Evolutionary conservation across 1,284 basidiomycete genomes (phyloP).

Genomic region (Cryptococcus amylolentus): DNA sequence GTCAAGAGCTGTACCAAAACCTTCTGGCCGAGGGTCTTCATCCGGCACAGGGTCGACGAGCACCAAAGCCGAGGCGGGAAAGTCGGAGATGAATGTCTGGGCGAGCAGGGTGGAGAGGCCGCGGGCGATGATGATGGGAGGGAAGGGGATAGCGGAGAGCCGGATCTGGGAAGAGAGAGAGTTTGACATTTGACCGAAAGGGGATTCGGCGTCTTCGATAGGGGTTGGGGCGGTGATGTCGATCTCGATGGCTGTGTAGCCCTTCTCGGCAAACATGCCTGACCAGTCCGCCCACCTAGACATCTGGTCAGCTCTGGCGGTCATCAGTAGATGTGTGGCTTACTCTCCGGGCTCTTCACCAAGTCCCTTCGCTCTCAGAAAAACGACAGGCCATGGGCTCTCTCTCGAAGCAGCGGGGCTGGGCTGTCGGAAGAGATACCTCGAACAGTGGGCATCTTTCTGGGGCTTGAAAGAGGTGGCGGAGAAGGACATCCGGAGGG

Average conservation of each 20-base stretch:
- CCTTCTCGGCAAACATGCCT: conserved; percentile 57
- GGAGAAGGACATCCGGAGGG: conserved; percentile 1
- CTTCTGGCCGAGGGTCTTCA: conserved; percentile 33
- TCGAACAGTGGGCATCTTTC: conserved; percentile 20
- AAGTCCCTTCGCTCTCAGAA: conserved; percentile 22
- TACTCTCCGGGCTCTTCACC: conserved; percentile 20
- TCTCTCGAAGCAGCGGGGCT: conserved; percentile 23
- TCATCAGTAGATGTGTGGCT: conserved; percentile 4
- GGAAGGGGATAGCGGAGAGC: conserved; percentile 58
- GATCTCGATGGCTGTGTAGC: conserved; percentile 60
- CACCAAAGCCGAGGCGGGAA: conserved; percentile 61
- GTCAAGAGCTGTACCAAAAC: not conserved
- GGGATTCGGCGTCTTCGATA: conserved; percentile 1
- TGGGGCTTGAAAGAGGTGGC: not conserved
- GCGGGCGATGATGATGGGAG: conserved; percentile 61
- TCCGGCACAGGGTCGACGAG: conserved; percentile 58
- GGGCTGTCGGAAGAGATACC: conserved; percentile 23
- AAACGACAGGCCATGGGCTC: conserved; percentile 29
- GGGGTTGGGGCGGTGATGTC: conserved; percentile 51
- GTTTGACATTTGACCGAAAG: conserved; percentile 23
- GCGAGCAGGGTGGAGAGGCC: conserved; percentile 57
- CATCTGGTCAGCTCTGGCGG: not conserved
- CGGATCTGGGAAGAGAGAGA: conserved; percentile 44
- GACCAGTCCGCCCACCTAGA: conserved; percentile 44
- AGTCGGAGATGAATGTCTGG: conserved; percentile 64